Conservation (phyloP, 306 rosid species). For the Lathyrus tuberosus region DNA sequence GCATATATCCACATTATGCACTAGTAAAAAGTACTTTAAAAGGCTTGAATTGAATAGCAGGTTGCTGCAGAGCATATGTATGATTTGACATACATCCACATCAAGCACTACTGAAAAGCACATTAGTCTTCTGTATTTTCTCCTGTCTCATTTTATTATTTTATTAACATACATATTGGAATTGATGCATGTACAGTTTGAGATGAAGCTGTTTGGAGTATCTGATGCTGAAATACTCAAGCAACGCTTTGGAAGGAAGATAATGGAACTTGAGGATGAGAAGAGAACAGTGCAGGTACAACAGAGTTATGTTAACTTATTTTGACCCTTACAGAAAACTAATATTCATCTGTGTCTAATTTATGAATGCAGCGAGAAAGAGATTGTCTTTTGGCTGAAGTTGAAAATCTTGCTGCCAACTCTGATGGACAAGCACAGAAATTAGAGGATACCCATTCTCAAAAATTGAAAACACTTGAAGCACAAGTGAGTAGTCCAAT, state of each 20-base stretch:
- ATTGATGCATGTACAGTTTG: conserved; percentile 60
- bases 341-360: conserved; percentile 44
- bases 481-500: conserved; percentile 65
- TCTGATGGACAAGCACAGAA: conserved; percentile 97
- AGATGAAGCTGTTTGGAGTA: conserved; percentile 90
- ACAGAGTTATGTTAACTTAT: conserved; percentile 38
- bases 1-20: conserved; percentile 28
- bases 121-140: conserved; percentile 19
- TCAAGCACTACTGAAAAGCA: conserved; percentile 24
- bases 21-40: conserved; percentile 1
- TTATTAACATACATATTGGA: conserved; percentile 33
- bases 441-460: conserved; percentile 88
- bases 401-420: conserved; percentile 93
- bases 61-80: conserved; percentile 45
- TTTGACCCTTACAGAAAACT: conserved; percentile 31
- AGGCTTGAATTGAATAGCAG: conserved; percentile 84
- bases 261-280: conserved; percentile 92
- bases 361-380: conserved; percentile 77
- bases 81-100: conserved; percentile 17
- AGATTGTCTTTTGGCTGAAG: conserved; percentile 91
- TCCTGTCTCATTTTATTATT: conserved; percentile 27
- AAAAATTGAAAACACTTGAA: conserved; percentile 88
- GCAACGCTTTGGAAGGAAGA: conserved; percentile 97
- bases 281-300: conserved; percentile 88
- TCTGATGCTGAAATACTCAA: conserved; percentile 79